Base-by-base conservation (phyloP, 352 stramenopile genomes). In the Phytophthora europaea region DNA sequence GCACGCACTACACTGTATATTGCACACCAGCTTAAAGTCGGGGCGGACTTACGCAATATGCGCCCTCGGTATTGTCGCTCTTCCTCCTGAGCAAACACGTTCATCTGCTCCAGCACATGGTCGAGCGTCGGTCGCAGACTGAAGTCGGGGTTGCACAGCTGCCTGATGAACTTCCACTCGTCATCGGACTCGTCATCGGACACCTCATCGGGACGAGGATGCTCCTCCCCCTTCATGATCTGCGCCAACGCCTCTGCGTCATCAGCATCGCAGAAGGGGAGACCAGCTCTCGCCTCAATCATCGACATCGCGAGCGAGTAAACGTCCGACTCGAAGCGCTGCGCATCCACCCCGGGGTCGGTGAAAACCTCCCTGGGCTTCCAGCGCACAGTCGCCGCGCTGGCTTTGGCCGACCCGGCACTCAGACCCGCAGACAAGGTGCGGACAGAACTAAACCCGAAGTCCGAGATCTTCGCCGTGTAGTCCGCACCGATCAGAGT, bases 401-500 rank as follows among this genome's bases (percentile, higher is more conserved):
- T 47, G 1, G 54, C 61, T 18, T 65, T 38, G 2, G 33, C 26
- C 5, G 62, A 43, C 34, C 62, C 40, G 4, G 8, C 40, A 36
- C 65, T 75, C 28, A 75, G 28, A n/a, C 47, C 61, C 13, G 65
- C 57, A 2, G 70, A 75, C 4, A 73, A 54, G 2, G 36, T 68
- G 1, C 70, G 70, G 6, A 72, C 65, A 5, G 67, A 43, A 20
- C 51, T 71, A 23, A 76, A 74, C n/a, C 65, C 65, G 65, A 85
- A 85, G 45, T 85, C 78, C 12, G 67, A 54, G 0, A 85, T 20
- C 59, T 82, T 82, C 1, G 70, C 62, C 0, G 65, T 75, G 43
- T 67, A 50, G 15, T 67, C 47, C 4, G 57, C 34, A 13, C 75
- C 71, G 6, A 85, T 81, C 3, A 97, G 77, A 43, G 97, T 77